These are phyloP conservation scores for Suillus clintonianus DNA, from an alignment of 768 basidiomycete genomes.

Conservation along the genomic window DNA sequence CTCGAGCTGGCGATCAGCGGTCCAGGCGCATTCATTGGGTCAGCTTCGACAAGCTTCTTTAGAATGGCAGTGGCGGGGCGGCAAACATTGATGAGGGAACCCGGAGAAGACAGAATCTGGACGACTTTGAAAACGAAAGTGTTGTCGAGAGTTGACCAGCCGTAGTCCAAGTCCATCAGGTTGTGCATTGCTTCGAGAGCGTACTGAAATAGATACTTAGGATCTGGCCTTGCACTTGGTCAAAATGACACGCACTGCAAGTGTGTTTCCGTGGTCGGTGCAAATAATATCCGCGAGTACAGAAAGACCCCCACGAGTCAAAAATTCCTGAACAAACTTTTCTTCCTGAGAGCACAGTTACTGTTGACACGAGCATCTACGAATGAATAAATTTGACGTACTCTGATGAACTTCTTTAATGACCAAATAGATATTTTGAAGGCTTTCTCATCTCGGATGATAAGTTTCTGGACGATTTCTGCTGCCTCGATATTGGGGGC, in stretches of 20 bases:
- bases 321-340: conserved; percentile 78
- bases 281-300: conserved; percentile 74
- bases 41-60: conserved; percentile 87
- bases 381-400: conserved; percentile 31
- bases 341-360: conserved; percentile 59
- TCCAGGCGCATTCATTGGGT: conserved; percentile 67
- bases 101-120: conserved; percentile 71
- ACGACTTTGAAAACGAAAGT: conserved; percentile 78
- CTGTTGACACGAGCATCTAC: conserved; percentile 5
- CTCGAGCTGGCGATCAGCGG: conserved; percentile 62
- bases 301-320: conserved; percentile 67
- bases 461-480: conserved; percentile 73
- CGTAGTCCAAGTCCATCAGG: conserved; percentile 83
- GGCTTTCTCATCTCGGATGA: conserved; percentile 56
- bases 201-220: conserved; percentile 50
- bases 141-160: conserved; percentile 74
- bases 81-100: conserved; percentile 85
- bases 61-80: conserved; percentile 90
- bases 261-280: conserved; percentile 72
- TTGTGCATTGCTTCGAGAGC: conserved; percentile 85
- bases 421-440: conserved; percentile 73
- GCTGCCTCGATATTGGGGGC: conserved; percentile 79
- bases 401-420: conserved; percentile 78
- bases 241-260: conserved; percentile 59
- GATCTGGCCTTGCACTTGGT: not conserved